Evolutionary conservation across 2,329 filamentous ascomycete genomes (phyloP), one percentile per base, ranked within the genome.

Genomic region (Talaromyces sp.): DNA sequence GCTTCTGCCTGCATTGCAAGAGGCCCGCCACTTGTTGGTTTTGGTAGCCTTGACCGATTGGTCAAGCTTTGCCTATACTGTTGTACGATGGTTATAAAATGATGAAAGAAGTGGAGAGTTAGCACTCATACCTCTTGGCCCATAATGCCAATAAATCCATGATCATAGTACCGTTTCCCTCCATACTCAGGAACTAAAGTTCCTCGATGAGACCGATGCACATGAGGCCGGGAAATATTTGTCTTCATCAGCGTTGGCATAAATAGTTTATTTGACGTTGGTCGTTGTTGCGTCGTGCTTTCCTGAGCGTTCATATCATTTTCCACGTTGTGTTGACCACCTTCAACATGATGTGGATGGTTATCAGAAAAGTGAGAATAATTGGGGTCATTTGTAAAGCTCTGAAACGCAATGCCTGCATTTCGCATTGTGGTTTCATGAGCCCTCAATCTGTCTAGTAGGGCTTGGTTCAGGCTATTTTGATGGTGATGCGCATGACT

Each of bases 81-180:
- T 38, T 38, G 5, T n/a, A 38, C 17, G 8, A n/a, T 38, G n/a
- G 17, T n/a, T 38, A 38, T 8, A 38, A 6, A 3, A 38, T 4
- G 17, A 2, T 14, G 14, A 38, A 38, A 38, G 5, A 38, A n/a
- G 14, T 1, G 35, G 2, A n/a, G 8, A 7, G 17, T 3, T n/a
- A 38, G 5, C 14, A 5, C 31, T n/a, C 54, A 17, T 43, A 56
- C 54, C n/a, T 56, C 54, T 43, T 56, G 54, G 27, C 54, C 54
- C 54, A 56, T 56, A 27, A 56, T 27, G 2, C 55, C 55, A 29
- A 56, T 56, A 13, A 56, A 56, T 21, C 55, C 55, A 56, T 56
- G 55, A 11, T 56, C 55, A 32, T 56, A 49, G 41, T 49, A 56
- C 41, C 55, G 21, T 26, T 56, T 46, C 24, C 55, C 55, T 21